Base-by-base conservation (phyloP, 495 filamentous ascomycete species). In the Evansstolkia leycettana region DNA sequence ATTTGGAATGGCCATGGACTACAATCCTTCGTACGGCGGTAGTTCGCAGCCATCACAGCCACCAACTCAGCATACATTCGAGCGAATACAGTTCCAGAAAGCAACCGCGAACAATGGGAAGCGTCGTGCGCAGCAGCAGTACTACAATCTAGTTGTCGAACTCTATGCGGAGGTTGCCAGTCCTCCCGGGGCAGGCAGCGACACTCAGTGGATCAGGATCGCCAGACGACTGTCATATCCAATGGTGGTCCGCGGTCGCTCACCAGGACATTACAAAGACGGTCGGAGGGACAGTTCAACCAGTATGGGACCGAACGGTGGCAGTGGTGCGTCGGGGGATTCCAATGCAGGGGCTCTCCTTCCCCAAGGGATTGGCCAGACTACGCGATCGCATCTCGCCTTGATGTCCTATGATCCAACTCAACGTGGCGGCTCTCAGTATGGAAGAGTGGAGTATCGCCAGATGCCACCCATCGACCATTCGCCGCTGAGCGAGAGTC, bases 81-180 rank as follows among this genome's bases (percentile, higher is more conserved):
- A 95, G 46, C 76, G 89, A 2, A 94, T 95, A 28, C 89, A 96
- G 48, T 96, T 96, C 67, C 93, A 94, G 52, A 83, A 82, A 34
- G 90, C 89, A 1, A 96, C 89, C 1, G 86, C 87, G 3, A 96
- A 96, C 62, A 96, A 96, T 41, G 89, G 89, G 15, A 94, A 94
- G 51, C 67, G 89, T 35, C 67, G 89, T 29, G 86, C 89, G 0
- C 82, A 84, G 8, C 89, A 95, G 52, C 89, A 94, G 47, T 94
- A 85, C 52, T 96, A 93, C 52, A 87, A 92, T 43, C 67, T 96
- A 18, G 73, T 94, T 18, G 81, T 94, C 1, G 88, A 95, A 51
- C 73, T 96, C 2, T 85, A 77, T 45, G 89, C 80, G 16, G 82
- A 94, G 42, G 64, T 90, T 6, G 64, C 69, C 5, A n/a, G n/a